Base-by-base conservation (phyloP, 345 rosid genomes). In the Citropsis articulata region DNA sequence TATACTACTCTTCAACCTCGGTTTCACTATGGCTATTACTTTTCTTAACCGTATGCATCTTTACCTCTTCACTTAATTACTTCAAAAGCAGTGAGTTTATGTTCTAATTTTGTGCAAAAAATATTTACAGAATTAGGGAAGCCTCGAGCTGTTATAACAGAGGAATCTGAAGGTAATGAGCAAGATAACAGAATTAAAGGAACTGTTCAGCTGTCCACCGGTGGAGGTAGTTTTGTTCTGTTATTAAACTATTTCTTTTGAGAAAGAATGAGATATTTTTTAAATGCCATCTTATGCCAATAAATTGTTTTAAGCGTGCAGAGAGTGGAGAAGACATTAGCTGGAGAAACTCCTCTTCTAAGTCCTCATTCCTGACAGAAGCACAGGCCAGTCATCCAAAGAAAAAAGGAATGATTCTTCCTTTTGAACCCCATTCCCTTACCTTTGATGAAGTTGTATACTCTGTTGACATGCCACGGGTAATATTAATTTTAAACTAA, bases 331-430 rank as follows among this genome's bases (percentile, higher is more conserved):
- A 61, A 61, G 83, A 76, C 19, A 45, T 53, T 42, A 66, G n/a
- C 7, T 16, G 35, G n/a, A 82, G 80, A 81, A 84, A 75, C 72
- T 60, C 2, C 42, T 79, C 83, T n/a, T 79, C 80, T 9, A 57
- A 53, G 27, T 55, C 74, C 2, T 69, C 6, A 55, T 64, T 82
- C 55, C 25, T 19, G 69, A 9, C 78, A 42, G 85, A 72, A 56
- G 79, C 75, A 62, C 80, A 78, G 62, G 80, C 55, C 19, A 45
- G 31, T 7, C 76, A 63, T 14, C 56, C 71, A 50, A 79, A 50
- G 68, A 86, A 76, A 65, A 86, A 56, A 68, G 93, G 93, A 79
- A 87, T 88, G 93, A 83, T 86, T 74, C 89, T 90, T 77, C 88
- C 91, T 71, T 90, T 88, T 77, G 84, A 86, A 71, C 89, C 76